A percentile compares a stretch with the other conserved stretches of the same genome.
Conservation (phyloP, 208 protist species). For the Trypanosoma melophagium region DNA sequence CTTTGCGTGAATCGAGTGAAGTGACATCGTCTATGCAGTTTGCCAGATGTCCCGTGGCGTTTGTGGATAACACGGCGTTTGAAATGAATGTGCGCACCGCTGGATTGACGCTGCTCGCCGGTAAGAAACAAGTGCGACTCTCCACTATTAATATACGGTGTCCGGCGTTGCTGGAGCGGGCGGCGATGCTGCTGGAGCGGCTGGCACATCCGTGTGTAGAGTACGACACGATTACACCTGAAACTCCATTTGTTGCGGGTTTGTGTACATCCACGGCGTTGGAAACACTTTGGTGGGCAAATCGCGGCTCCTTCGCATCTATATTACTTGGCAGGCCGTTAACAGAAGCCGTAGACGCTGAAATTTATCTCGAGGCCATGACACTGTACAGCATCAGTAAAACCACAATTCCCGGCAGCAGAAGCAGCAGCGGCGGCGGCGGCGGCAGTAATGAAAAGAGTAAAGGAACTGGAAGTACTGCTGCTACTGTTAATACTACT, state of each 20-base stretch:
- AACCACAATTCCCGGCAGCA: too few relatives aligned
- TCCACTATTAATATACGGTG: slow-evolving; percentile 24
- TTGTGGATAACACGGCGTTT: slow-evolving; percentile 24
- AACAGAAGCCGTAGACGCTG: slow-evolving; percentile 14
- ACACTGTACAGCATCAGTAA: background rate
- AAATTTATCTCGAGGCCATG: slow-evolving; percentile 21
- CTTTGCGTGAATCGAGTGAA: background rate
- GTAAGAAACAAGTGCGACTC: slow-evolving; percentile 25
- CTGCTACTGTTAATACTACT: too few relatives aligned
- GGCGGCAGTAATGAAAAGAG: too few relatives aligned
- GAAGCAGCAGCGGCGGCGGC: too few relatives aligned
- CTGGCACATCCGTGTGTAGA: slow-evolving; percentile 9
- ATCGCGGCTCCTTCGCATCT: slow-evolving; percentile 15
- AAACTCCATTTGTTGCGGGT: slow-evolving; percentile 18
- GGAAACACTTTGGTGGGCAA: slow-evolving; percentile 30
- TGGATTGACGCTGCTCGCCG: slow-evolving; percentile 9
- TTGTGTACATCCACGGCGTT: slow-evolving; percentile 23
- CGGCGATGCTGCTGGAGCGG: slow-evolving; percentile 18
- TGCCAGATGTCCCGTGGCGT: slow-evolving; percentile 14
- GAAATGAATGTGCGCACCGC: slow-evolving; percentile 27
- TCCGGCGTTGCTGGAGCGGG: slow-evolving; percentile 20
- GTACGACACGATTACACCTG: slow-evolving; percentile 9
- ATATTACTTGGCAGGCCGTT: slow-evolving; percentile 15
- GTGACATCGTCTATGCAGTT: background rate
- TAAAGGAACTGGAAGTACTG: too few relatives aligned